Evolutionary conservation across 2,329 filamentous ascomycete species (phyloP).

Genomic region (Nothophoma quercina): DNA sequence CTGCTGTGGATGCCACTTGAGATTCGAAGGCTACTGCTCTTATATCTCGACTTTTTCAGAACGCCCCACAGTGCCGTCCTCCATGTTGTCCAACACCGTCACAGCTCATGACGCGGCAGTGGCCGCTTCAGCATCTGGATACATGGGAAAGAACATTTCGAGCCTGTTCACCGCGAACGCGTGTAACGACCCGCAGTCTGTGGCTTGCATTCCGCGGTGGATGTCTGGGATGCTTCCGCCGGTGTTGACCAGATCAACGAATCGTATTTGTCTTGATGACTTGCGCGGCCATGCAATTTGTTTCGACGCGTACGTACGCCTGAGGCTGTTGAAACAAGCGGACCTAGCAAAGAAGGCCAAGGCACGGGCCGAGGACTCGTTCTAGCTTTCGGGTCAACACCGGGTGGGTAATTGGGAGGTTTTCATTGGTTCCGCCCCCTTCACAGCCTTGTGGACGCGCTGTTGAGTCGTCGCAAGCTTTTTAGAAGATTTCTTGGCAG

Average conservation of each 20-base stretch:
- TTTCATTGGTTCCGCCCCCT: neutral
- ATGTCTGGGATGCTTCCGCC: neutral
- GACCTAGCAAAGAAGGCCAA: neutral
- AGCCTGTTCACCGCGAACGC: conserved; percentile 19
- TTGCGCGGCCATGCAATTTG: conserved; percentile 9
- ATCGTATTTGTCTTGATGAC: neutral
- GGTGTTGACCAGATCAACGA: conserved; percentile 1
- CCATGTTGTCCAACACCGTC: conserved; percentile 7
- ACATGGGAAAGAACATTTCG: conserved; percentile 1
- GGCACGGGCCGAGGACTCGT: conserved; percentile 3
- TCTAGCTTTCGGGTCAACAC: conserved; percentile 8
- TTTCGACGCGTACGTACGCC: conserved; percentile 18
- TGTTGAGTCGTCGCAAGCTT: conserved; percentile 16
- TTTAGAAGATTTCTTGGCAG: conserved; percentile 1
- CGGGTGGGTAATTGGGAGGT: neutral
- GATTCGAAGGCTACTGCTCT: neutral
- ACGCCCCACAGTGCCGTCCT: neutral
- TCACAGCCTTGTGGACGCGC: conserved; percentile 1
- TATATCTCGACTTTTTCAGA: conserved; percentile 1
- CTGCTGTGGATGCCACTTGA: neutral
- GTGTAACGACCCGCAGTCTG: conserved; percentile 5
- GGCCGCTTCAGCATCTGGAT: conserved; percentile 4
- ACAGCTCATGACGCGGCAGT: conserved; percentile 21
- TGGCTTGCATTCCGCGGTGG: conserved; percentile 3
- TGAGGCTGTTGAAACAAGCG: conserved; percentile 23